Evolutionary conservation across 1,139 yeast genomes (phyloP), one percentile per base, ranked within the genome.

Genomic region (Sugiyamaella castrensis): DNA sequence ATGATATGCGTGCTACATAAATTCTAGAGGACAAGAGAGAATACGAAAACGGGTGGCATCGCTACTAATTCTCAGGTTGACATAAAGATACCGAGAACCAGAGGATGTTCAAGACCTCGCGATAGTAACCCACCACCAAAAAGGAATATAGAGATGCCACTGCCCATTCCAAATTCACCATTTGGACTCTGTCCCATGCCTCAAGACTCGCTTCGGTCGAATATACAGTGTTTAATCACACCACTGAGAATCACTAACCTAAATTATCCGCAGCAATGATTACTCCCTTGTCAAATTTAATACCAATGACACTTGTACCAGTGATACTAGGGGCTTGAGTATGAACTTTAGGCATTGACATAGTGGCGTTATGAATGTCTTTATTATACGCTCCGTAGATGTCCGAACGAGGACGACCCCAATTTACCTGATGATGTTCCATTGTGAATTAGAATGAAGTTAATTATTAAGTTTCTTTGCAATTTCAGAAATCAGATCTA

Each of bases 311-410:
- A 32, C 96, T 87, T 0, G 98, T 88, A 65, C 98, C 98, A 8
- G 99, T 92, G 51, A 94, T 88, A 59, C 87, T 85, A 40, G 99
- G 99, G 63, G 82, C 87, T 68, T 88, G 96, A 4, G 98, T 91
- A 68, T 87, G 84, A 81, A 82, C 80, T 54, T 74, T 79, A 35
- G 97, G 97, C 64, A 81, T 76, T 32, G 54, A 50, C 52, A 52
- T 56, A 40, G 66, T 66, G n/a, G 87, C 79, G 56, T 81, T 72
- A 55, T 95, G 89, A 65, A 89, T 87, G 43, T 76, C 70, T 43
- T 74, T 72, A 68, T 85, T 86, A 71, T 89, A 92, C 11, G 73
- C 68, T 12, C 98, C 98, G 63, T 92, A 92, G 2, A 82, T 76
- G 43, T 78, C 81, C 66, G 85, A 82, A 46, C 84, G 76, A 53